phyloP scores from a whole-genome alignment of 1,284 basidiomycete genomes.

The Bjerkandera adusta region DNA sequence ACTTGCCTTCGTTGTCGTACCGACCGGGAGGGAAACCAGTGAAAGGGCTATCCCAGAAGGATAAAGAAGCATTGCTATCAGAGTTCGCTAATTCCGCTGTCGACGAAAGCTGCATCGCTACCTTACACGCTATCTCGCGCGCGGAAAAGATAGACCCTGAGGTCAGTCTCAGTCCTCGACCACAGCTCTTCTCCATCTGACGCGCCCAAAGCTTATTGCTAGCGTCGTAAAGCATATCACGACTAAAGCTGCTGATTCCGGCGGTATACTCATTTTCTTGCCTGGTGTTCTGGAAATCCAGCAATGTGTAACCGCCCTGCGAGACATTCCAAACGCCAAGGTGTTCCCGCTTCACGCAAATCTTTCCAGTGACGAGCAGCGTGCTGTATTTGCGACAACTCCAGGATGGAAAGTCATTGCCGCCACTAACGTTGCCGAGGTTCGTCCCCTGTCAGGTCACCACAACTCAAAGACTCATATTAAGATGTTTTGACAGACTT shows the following conservation, averaged over 20 bases:
- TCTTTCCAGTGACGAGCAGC: slow-evolving; percentile 83
- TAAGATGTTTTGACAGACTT: slow-evolving; percentile 62
- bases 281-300: slow-evolving; percentile 88
- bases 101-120: slow-evolving; percentile 48
- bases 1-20: slow-evolving; percentile 56
- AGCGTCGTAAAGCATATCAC: slow-evolving; percentile 67
- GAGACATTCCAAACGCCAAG: slow-evolving; percentile 43
- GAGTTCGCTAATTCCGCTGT: slow-evolving; percentile 52
- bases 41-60: slow-evolving; percentile 50
- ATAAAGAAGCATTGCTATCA: slow-evolving; percentile 44
- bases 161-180: slow-evolving; percentile 32
- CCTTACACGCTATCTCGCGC: slow-evolving; percentile 61
- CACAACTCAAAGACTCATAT: slow-evolving; percentile 1
- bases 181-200: neutral
- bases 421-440: slow-evolving; percentile 89
- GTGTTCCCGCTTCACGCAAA: slow-evolving; percentile 91
- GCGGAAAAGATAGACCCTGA: slow-evolving; percentile 76
- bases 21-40: slow-evolving; percentile 35
- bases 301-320: slow-evolving; percentile 74
- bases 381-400: slow-evolving; percentile 68
- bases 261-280: slow-evolving; percentile 85
- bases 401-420: slow-evolving; percentile 84
- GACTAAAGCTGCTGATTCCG: slow-evolving; percentile 44
- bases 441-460: slow-evolving; percentile 23
- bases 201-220: slow-evolving; percentile 57